Evolutionary conservation across 495 filamentous ascomycete genomes (phyloP), one percentile per base, ranked within the genome.

Genomic region (Corynascus novoguineensis): DNA sequence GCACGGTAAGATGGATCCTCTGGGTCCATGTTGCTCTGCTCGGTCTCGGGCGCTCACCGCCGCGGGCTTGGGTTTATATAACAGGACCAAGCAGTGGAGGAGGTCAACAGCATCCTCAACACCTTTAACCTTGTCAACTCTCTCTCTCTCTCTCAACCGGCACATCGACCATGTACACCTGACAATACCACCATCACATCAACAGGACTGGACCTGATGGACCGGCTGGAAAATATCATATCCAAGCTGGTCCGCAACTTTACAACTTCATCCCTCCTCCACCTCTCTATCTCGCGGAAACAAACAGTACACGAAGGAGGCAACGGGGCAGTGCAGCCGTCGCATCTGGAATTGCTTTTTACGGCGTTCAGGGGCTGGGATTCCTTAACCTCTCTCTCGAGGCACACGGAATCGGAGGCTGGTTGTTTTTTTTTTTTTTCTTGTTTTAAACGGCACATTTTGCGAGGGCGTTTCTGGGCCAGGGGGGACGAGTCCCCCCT

Each of bases 1-100:
- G 66, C 55, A 32, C 60, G 55, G 53, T 68, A 65, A n/a, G 53
- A 53, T 8, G 8, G 38, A n/a, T 22, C 29, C 29, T 22, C 29
- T n/a, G n/a, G n/a, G n/a, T 47, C 12, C 19, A 38, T 22, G 2
- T 7, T 45, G 12, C 22, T 17, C 15, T 0, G n/a, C 12, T 5
- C 5, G 19, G 6, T 17, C 37, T n/a, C n/a, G 6, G 3, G 35
- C 37, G 37, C 22, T 15, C 11, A 27, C 22, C 10, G 6, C 21
- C 17, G 1, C 24, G 19, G 28, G 38, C 27, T 32, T 45, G 37
- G 51, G 51, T 31, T 42, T 32, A 34, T n/a, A 17, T 12, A 31
- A 54, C 49, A 51, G 49, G 24, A 51, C 49, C 34, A 51, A 51
- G 49, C 49, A 15, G 34, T 9, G n/a, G 14, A 37, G 42, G 22